Evolutionary conservation across 2,329 filamentous ascomycete species (phyloP), one percentile per base, ranked within the genome.

Genomic region (Aspergillus sp.): DNA sequence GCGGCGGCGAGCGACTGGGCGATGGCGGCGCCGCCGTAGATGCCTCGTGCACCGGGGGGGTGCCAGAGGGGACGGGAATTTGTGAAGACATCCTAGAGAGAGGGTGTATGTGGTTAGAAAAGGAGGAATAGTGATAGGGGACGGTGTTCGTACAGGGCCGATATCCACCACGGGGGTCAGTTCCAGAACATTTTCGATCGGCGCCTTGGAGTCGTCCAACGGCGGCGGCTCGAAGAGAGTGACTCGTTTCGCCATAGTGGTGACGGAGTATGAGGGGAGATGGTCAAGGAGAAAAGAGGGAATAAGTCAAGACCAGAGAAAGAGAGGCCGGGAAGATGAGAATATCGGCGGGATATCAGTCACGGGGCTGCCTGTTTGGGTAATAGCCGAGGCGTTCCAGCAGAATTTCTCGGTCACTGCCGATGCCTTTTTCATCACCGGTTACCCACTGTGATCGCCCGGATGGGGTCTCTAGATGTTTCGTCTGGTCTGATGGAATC

Each of bases 41-140:
- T 91, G 55, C 94, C 94, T 49, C 94, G 85, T 2, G 94, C 94
- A 17, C 90, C 91, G 0, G 89, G 87, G 0, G 94, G 94, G 63
- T 95, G 92, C 92, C 92, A 97, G 56, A 94, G 81, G 19, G 88
- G 88, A 35, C 91, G 88, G 2, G 91, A 89, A 71, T 99, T 99
- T 50, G 94, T 97, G 78, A 94, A 99, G 61, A 97, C 86, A 69
- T 96, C 88, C 86, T 90, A 55, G 4, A 5, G 11, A 16, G 33
- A 45, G 11, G 40, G 19, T 58, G 16, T 19, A 41, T 24, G 17
- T 33, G 50, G 14, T 36, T 48, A 44, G 52, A 48, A 46, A 45
- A 11, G 20, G 26, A 32, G 19, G 9, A 17, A 43, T 32, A 22
- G 41, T 26, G 41, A 9, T 33, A 17, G n/a, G 14, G 14, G 17